A percentile compares a stretch with the other conserved stretches of the same genome.
Conservation (phyloP, 495 filamentous ascomycete genomes). For the Aspergillus bridgeri region DNA sequence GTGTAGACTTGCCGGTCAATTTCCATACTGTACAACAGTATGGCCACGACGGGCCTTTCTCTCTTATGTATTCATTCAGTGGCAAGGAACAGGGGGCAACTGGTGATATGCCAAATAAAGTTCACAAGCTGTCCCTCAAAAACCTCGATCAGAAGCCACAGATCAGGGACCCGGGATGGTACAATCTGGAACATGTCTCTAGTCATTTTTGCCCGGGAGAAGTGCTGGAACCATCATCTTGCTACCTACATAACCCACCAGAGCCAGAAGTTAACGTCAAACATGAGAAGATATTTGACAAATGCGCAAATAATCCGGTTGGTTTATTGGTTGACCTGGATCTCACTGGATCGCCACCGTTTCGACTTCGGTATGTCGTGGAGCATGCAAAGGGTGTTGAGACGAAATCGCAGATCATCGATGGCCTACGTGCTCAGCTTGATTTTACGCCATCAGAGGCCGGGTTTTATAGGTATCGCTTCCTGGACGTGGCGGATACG, state of each 20-base stretch:
- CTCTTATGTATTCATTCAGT: slow-evolving; percentile 56
- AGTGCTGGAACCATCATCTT: slow-evolving; percentile 86
- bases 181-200: slow-evolving; percentile 72
- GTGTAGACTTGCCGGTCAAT: slow-evolving; percentile 65
- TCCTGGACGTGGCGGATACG: slow-evolving; percentile 72
- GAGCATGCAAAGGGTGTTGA: slow-evolving; percentile 56
- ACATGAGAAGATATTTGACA: slow-evolving; percentile 80
- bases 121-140: slow-evolving; percentile 38
- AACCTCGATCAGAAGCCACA: slow-evolving; percentile 33
- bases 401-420: slow-evolving; percentile 48
- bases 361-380: slow-evolving; percentile 69
- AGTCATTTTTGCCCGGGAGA: slow-evolving; percentile 83
- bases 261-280: slow-evolving; percentile 73
- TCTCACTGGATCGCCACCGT: slow-evolving; percentile 85
- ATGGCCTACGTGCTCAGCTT: slow-evolving; percentile 70
- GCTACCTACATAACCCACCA: slow-evolving; percentile 83
- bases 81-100: slow-evolving; percentile 61
- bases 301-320: slow-evolving; percentile 89
- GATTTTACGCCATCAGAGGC: slow-evolving; percentile 78
- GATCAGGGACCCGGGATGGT: slow-evolving; percentile 78
- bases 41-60: slow-evolving; percentile 39
- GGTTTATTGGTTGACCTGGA: slow-evolving; percentile 84
- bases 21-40: slow-evolving; percentile 60
- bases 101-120: slow-evolving; percentile 46
- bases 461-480: slow-evolving; percentile 82